Conservation (phyloP, 139 green algal genomes). For the Chlamydomonas sphaeroides region DNA sequence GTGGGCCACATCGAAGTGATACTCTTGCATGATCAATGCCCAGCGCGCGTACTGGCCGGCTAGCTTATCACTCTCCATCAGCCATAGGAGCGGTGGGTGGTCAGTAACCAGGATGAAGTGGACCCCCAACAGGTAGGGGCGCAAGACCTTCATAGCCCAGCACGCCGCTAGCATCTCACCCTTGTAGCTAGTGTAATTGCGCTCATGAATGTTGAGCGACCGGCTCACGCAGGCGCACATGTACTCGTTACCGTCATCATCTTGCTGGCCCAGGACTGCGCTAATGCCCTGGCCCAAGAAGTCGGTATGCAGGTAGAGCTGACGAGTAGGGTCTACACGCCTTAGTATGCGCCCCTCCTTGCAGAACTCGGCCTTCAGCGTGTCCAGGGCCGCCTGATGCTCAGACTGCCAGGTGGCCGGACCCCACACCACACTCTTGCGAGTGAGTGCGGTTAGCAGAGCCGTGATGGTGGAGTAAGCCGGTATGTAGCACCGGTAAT, state of each 20-base stretch:
- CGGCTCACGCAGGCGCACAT: slow-evolving; percentile 30
- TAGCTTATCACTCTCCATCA: slow-evolving; percentile 11
- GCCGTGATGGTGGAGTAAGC: slow-evolving; percentile 26
- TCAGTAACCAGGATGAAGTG: slow-evolving; percentile 39
- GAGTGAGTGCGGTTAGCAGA: slow-evolving; percentile 39
- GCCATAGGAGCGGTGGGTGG: slow-evolving; percentile 29
- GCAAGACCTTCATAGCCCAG: slow-evolving; percentile 12
- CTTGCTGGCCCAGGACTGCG: slow-evolving; percentile 51
- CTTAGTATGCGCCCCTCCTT: background rate
- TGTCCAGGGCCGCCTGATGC: background rate
- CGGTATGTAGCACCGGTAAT: slow-evolving; percentile 51
- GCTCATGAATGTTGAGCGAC: background rate
- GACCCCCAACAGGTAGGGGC: slow-evolving; percentile 16
- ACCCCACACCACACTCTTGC: slow-evolving; percentile 28
- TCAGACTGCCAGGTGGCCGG: slow-evolving; percentile 36
- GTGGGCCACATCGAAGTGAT: slow-evolving; percentile 16
- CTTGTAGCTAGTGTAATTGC: slow-evolving; percentile 8
- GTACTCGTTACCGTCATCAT: slow-evolving; percentile 45
- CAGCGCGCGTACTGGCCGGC: slow-evolving; percentile 33
- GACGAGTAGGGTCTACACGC: background rate
- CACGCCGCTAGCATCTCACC: slow-evolving; percentile 39
- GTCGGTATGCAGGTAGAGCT: background rate
- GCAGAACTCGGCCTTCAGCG: background rate
- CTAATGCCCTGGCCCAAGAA: slow-evolving; percentile 32
- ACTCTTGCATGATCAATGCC: slow-evolving; percentile 26